A percentile compares a stretch with the other conserved stretches of the same genome.
Conservation (phyloP, 176 grass and related monocot genomes). For the Carex myosuroides region DNA sequence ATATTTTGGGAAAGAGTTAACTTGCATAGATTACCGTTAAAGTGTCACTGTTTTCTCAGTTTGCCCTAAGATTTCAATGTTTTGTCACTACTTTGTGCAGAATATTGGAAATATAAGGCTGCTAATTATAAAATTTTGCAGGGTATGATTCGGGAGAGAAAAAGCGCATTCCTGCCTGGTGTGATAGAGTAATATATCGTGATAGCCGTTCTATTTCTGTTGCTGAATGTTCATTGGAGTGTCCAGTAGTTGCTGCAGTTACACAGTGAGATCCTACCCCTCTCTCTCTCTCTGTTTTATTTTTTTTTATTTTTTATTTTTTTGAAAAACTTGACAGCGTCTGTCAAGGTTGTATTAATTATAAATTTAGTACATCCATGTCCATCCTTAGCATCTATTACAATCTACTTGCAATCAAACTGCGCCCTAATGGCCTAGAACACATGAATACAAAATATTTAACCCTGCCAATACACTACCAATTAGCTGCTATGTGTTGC, state of each 20-base stretch:
- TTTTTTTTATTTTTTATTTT: too few species aligned
- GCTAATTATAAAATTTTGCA: conserved; percentile 33
- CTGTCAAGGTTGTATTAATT: too few species aligned
- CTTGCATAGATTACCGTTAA: not conserved
- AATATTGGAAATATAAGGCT: conserved; percentile 3
- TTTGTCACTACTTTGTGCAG: not conserved
- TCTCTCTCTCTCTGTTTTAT: not conserved
- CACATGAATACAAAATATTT: too few species aligned
- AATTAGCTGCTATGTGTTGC: too few species aligned
- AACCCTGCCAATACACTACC: too few species aligned
- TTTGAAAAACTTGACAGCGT: too few species aligned
- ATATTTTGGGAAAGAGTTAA: not conserved
- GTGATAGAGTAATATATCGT: conserved; percentile 90
- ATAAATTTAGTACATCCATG: too few species aligned
- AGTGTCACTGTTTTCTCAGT: not conserved
- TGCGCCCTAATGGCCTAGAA: too few species aligned
- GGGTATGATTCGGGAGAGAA: conserved; percentile 97
- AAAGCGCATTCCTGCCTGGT: conserved; percentile 97
- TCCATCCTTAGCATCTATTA: too few species aligned
- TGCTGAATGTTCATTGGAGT: conserved; percentile 80
- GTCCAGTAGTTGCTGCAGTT: conserved; percentile 85
- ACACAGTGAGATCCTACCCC: conserved; percentile 42
- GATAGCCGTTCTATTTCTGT: conserved; percentile 86
- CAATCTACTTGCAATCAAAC: too few species aligned
- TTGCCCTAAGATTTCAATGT: not conserved